A percentile compares a stretch with the other conserved stretches of the same genome.
phyloP scores from a whole-genome alignment of 352 stramenopile genomes.

The Globisporangium nodosum region DNA sequence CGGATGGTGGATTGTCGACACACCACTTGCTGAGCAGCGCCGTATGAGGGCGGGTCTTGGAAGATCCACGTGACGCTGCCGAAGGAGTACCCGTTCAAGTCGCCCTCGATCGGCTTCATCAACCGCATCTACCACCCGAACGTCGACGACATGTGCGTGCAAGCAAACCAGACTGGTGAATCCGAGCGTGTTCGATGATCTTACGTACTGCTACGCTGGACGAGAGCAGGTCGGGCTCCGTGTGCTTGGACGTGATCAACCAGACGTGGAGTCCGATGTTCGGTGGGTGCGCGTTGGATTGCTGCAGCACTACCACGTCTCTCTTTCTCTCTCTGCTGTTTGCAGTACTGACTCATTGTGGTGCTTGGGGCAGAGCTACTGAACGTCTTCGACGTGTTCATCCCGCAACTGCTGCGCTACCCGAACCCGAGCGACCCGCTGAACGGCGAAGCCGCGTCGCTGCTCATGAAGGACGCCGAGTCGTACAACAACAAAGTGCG shows the following conservation, averaged over 20 bases:
- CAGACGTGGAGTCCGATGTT: constrained; percentile 95
- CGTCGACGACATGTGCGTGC: constrained; percentile 87
- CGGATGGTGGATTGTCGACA: no score
- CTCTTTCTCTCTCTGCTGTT: constrained; percentile 1
- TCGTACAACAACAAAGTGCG: constrained; percentile 87
- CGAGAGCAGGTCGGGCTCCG: constrained; percentile 72
- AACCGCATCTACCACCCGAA: constrained; percentile 94
- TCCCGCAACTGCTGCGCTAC: constrained; percentile 90
- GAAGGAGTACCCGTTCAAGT: constrained; percentile 93
- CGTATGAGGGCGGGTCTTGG: constrained; percentile 90
- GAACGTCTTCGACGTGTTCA: constrained; percentile 93
- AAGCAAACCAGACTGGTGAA: constrained; percentile 1
- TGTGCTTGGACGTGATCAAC: constrained; percentile 94
- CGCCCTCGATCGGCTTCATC: constrained; percentile 89
- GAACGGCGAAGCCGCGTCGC: constrained; percentile 85
- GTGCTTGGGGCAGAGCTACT: constrained; percentile 61
- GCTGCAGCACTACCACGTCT: background rate
- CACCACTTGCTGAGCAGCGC: constrained; percentile 31
- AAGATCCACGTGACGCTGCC: constrained; percentile 92
- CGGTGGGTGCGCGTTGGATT: constrained; percentile 31
- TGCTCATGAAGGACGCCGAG: constrained; percentile 87
- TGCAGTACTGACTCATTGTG: no score
- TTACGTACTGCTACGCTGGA: no score
- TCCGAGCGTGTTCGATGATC: background rate
- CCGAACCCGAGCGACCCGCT: constrained; percentile 90